Conservation (phyloP, 2,329 filamentous ascomycete species). For the Xylaria sp. region DNA sequence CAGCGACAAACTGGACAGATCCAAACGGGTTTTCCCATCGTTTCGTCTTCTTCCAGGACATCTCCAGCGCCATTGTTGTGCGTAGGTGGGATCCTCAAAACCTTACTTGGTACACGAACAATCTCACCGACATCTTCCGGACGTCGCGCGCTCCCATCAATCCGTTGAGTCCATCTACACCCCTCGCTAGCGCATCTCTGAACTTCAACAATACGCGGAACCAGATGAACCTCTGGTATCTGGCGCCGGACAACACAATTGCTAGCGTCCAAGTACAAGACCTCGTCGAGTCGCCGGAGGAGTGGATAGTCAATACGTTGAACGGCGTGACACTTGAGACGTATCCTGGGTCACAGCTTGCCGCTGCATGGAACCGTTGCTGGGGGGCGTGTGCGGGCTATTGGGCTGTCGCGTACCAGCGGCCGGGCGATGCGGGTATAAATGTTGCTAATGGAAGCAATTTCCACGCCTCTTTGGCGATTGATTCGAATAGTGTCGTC, state of each 20-base stretch:
- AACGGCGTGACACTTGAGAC: constrained; percentile 35
- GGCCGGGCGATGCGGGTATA: constrained; percentile 40
- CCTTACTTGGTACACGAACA: constrained; percentile 44
- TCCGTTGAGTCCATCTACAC: constrained; percentile 39
- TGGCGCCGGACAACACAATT: constrained; percentile 39
- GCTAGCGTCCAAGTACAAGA: constrained; percentile 37
- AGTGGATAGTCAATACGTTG: constrained; percentile 42
- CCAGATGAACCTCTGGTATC: constrained; percentile 43
- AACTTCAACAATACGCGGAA: constrained; percentile 26
- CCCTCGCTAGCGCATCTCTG: constrained; percentile 43
- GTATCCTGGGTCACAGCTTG: constrained; percentile 42
- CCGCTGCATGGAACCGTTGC: constrained; percentile 43
- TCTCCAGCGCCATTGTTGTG: constrained; percentile 39
- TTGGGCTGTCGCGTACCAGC: constrained; percentile 45
- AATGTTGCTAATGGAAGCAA: constrained; percentile 44
- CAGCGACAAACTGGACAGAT: constrained; percentile 47
- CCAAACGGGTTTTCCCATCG: constrained; percentile 36
- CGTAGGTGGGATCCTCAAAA: constrained; percentile 47
- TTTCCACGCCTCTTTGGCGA: constrained; percentile 38
- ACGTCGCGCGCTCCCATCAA: constrained; percentile 40
- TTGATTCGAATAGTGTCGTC: constrained; percentile 36
- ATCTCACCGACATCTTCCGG: constrained; percentile 41
- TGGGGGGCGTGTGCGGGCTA: constrained; percentile 33
- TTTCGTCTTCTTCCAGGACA: constrained; percentile 47
- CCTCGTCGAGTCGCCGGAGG: constrained; percentile 36